Percentiles rank a stretch among this genome's conserved stretches.
phyloP scores from a whole-genome alignment of 2,329 filamentous ascomycete genomes.

The Bipolaris cookei region DNA sequence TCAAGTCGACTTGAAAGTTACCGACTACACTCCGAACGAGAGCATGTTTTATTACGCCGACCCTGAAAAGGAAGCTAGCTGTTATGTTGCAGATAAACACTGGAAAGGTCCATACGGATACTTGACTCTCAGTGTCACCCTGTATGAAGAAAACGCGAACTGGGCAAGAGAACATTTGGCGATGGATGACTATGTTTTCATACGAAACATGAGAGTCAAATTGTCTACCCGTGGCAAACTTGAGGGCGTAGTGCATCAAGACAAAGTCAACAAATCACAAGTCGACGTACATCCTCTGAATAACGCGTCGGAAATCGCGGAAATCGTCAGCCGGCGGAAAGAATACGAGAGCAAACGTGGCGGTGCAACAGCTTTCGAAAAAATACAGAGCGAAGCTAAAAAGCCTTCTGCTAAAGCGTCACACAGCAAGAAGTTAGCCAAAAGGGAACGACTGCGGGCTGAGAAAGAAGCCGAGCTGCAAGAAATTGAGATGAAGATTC shows the following conservation, averaged over 20 bases:
- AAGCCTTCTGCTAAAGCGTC: constrained; percentile 28
- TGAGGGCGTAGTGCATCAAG: constrained; percentile 74
- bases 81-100: constrained; percentile 39
- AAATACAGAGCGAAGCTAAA: constrained; percentile 24
- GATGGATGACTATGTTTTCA: constrained; percentile 65
- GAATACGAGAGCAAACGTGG: constrained; percentile 60
- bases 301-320: constrained; percentile 17
- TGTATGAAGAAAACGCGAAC: constrained; percentile 71
- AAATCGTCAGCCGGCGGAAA: constrained; percentile 63
- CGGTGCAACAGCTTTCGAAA: constrained; percentile 21
- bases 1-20: constrained; percentile 32
- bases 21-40: constrained; percentile 57
- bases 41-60: constrained; percentile 64
- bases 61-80: constrained; percentile 36
- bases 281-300: constrained; percentile 60
- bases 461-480: constrained; percentile 42
- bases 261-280: constrained; percentile 59
- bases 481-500: constrained; percentile 32
- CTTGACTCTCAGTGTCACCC: constrained; percentile 71
- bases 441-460: constrained; percentile 44
- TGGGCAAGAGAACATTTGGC: constrained; percentile 64
- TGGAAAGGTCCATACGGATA: constrained; percentile 81
- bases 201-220: constrained; percentile 77
- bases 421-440: constrained; percentile 46
- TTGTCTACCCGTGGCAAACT: constrained; percentile 59